Evolutionary conservation across 257 asterid genomes (phyloP), one percentile per base, ranked within the genome.

Genomic region (Lycium barbarum): DNA sequence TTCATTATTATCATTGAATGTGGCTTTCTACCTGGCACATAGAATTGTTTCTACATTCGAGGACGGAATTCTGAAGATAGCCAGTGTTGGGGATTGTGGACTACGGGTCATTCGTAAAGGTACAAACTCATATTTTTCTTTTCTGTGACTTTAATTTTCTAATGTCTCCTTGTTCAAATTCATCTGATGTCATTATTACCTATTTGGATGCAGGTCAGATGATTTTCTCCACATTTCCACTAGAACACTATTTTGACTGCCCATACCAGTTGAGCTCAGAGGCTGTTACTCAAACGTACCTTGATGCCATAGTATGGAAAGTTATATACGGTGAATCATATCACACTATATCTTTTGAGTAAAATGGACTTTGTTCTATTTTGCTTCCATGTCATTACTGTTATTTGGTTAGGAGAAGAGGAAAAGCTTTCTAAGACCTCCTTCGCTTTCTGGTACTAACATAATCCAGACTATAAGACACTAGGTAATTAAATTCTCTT

Each of bases 251-350:
- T 80, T 95, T 95, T 81, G 98, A 95, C 90, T 95, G 98, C 82
- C 99, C 99, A 2, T 94, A 91, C 87, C 99, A 94, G 90, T 79
- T 95, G 89, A 94, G 98, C 88, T 95, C 99, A 17, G 98, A 95
- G 92, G 87, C 94, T 66, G 87, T 90, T 84, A 89, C 96, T 66
- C 99, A 95, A 90, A 93, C 97, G 15, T 94, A 93, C 88, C 92
- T 94, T 53, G 99, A 95, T 82, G 98, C 99, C 67, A 94, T 91
- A 92, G 99, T 95, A 90, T 84, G 86, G 71, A 74, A 51, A 54
- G 10, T 72, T 49, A n/a, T 70, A 83, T 83, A 82, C 53, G 47
- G 35, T 53, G 71, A 55, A 70, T 36, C 65, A 55, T 55, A 55
- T 33, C 55, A 40, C 80, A 53, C 43, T 84, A 1, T 15, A 0